Evolutionary conservation across 345 rosid genomes (phyloP), one percentile per base, ranked within the genome.

Genomic region (Lumnitzera littorea): DNA sequence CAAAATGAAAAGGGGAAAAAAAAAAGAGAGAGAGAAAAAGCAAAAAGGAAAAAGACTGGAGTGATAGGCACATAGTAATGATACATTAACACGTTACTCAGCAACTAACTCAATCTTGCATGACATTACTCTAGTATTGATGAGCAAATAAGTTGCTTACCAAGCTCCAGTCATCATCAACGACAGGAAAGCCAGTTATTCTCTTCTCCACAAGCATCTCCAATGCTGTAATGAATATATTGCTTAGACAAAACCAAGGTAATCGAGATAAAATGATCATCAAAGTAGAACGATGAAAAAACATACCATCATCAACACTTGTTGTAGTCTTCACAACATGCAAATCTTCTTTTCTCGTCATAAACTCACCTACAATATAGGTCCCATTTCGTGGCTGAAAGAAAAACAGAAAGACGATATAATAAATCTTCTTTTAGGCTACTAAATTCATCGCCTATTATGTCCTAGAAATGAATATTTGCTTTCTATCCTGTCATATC

Each of bases 121-220:
- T 36, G 43, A 27, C 5, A 36, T 36, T 36, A 36, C 43, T 5
- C 43, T 36, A 36, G 43, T 20, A 36, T 36, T 9, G 7, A 36
- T 36, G 43, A 36, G 43, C 43, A 36, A 9, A 36, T 36, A 36
- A 36, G 43, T 36, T 4, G 43, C 43, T 72, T 85, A 94, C 97
- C 91, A 87, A 78, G 20, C 71, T 87, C 96, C 96, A 94, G 50
- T 89, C 75, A 63, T 89, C 96, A 68, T 89, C 90, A 50, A 87
- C 74, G 70, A 89, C 97, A 48, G 99, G 99, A 60, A 89, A 84
- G 53, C 99, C 97, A 5, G 96, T 85, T 56, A 89, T 71, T 78
- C 96, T 86, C 79, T 76, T 78, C 75, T 94, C 88, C 66, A 89
- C 96, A 46, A 94, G 83, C 63, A 69, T 63, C 72, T 87, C 89